Base-by-base conservation (phyloP, 139 green algal species). In the Auxenochlorella pyrenoidosa region DNA sequence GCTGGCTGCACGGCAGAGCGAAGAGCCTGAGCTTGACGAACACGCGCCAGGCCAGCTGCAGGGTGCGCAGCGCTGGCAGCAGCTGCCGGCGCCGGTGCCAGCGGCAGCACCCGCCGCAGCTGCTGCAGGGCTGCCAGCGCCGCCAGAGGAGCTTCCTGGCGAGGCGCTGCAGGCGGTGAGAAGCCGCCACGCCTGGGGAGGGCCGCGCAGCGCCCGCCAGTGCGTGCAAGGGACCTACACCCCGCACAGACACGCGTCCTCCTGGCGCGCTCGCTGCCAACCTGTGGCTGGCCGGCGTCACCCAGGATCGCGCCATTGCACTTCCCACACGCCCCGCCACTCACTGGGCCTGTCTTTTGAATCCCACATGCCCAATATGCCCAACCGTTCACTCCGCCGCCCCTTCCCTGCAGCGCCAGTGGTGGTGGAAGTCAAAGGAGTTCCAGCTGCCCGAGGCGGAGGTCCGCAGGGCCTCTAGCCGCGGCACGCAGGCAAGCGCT, bases 391-490 rank as follows among this genome's bases (percentile, higher is more conserved):
- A 16, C 21, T 12, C 28, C 41, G 24, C 41, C 75, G 38, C 15
- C 75, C 22, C 8, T 60, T 59, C 26, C 75, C 34, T 84, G 79
- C 79, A 85, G 80, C 40, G 63, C 80, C 60, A 85, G 80, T 51
- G 40, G 59, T 85, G 80, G 80, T 85, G 80, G 80, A 26, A n/a
- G 15, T 2, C 10, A 0, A 66, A 75, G 60, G 38, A n/a, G 54
- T 63, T 63, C 16, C 15, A 22, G 28, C 40, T 85, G 40, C 28
- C 60, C 1, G 40, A 32, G 18, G n/a, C 2, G 1, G 80, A 76
- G 3, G 80, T 85, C 26, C 80, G 80, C 28, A 44, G 13, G 30
- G 59, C 60, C 5, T 85, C 80, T 1, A 16, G 2, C 40, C 80
- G 80, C 13, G 60, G 63, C 40, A 65, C 38, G 0, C 80, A 85